Base-by-base conservation (phyloP, 1,139 yeast species). In the Saccharomycopsis hybrid region DNA sequence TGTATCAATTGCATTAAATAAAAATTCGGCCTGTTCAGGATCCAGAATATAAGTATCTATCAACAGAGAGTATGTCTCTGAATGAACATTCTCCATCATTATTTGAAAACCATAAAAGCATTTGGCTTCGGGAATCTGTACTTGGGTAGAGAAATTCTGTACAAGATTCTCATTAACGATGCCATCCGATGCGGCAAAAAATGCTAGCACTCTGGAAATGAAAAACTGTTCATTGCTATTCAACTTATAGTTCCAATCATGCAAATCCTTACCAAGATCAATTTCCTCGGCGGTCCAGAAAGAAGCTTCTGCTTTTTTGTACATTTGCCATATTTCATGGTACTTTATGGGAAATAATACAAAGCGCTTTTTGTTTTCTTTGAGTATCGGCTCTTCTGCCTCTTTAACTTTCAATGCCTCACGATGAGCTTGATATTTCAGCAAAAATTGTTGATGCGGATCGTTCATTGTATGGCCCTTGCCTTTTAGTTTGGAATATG, bases 281-380 rank as follows among this genome's bases (percentile, higher is more conserved):
- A 94, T 89, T 73, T 92, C 99, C 74, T 92, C 99, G 50, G 98
- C 97, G 48, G 98, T 92, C 99, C 99, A 92, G 78, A 92, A 92
- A 9, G 97, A 88, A 28, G 98, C 97, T 74, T 92, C 98, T 42
- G 97, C 97, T 72, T 90, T 89, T 76, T 92, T 92, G 73, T 92
- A 92, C 78, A 95, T 92, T 69, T 90, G 96, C 97, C 98, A 92
- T 64, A 94, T 86, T 72, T 92, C 97, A 67, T 90, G 94, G 73
- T 89, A 94, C 71, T 87, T 86, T 71, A 92, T 89, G 58, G 99
- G 99, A 82, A 92, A 94, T 61, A 92, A 74, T 51, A 92, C 98
- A 65, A 89, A 92, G 65, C 98, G 82, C 65, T 81, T 81, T 59
- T 78, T 80, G 78, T 94, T 92, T 71, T 92, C 97, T 55, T 69